Evolutionary conservation across 2,329 filamentous ascomycete genomes (phyloP), one percentile per base, ranked within the genome.

Genomic region (Scedosporium minutisporum): DNA sequence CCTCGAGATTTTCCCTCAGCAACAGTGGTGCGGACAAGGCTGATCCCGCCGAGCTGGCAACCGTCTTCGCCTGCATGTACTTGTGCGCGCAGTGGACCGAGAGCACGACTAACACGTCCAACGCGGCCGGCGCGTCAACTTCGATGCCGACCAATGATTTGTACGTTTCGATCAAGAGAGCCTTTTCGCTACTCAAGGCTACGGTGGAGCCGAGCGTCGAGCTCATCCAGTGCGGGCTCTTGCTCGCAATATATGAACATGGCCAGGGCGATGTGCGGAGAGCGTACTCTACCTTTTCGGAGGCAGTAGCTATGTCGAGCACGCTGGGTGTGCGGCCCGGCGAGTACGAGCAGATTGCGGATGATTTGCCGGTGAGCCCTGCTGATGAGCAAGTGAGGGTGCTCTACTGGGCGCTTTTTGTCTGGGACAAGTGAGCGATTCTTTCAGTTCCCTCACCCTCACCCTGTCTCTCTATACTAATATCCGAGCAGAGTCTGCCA

Each of bases 341-440:
- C 1, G 69, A 71, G n/a, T 69, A 67, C 14, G 67, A 72, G 23
- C 69, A 69, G 63, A 69, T 72, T 21, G 61, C 65, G 14, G 67
- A 67, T 16, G 58, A 41, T n/a, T 27, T 38, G 38, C 27, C 27
- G 10, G 68, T 72, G 7, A 64, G 66, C 27, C 69, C 67, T 27
- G 70, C 73, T 46, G 74, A 77, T 21, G 74, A 79, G 64, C 75
- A 77, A 65, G 71, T 70, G 5, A 71, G 75, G 57, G 72, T 74
- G 51, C 67, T 78, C 33, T 79, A 77, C 71, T 79, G 77, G 77
- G 73, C 72, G 2, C 68, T 78, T 51, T 75, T 79, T 63, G 75
- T 78, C 18, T 68, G 78, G 33, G 77, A 79, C 63, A 75, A 77
- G 75, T 76, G 66, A 70, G 74, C 70, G 12, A 23, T 25, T 27